phyloP scores from a whole-genome alignment of 768 basidiomycete genomes.

The Auricularia cornea region DNA sequence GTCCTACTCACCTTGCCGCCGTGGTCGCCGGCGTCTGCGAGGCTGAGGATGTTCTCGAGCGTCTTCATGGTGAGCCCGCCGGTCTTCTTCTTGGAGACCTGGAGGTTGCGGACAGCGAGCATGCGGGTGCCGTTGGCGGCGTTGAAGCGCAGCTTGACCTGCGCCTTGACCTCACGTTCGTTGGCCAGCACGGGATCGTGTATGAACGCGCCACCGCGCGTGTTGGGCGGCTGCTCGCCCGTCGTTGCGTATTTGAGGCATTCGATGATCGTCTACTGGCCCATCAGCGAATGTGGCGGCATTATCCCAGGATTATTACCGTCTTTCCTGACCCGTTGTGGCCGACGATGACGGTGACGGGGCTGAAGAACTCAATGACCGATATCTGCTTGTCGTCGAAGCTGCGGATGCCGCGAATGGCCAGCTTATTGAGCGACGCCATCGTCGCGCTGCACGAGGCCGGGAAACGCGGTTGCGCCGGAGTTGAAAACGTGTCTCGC shows the following conservation, averaged over 20 bases:
- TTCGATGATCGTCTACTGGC: slow-evolving; percentile 79
- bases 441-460: slow-evolving; percentile 31
- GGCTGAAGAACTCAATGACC: slow-evolving; percentile 94
- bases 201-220: slow-evolving; percentile 95
- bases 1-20: slow-evolving; percentile 70
- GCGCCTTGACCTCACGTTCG: slow-evolving; percentile 95
- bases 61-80: slow-evolving; percentile 92
- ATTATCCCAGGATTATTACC: slow-evolving; percentile 18
- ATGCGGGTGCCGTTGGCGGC: slow-evolving; percentile 86
- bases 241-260: slow-evolving; percentile 99
- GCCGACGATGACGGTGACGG: slow-evolving; percentile 96
- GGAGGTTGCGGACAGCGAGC: slow-evolving; percentile 83
- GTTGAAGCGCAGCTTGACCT: slow-evolving; percentile 83
- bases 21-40: slow-evolving; percentile 56
- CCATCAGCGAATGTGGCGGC: not conserved
- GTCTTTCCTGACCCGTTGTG: slow-evolving; percentile 99
- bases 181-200: slow-evolving; percentile 99
- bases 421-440: slow-evolving; percentile 87
- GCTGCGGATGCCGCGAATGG: slow-evolving; percentile 63
- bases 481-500: not conserved
- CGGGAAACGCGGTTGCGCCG: not conserved
- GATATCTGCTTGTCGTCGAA: slow-evolving; percentile 94
- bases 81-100: slow-evolving; percentile 89
- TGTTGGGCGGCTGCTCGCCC: slow-evolving; percentile 94
- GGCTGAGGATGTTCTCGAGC: slow-evolving; percentile 78